Evolutionary conservation across 805 yeast genomes (phyloP).

Genomic region (Huiozyma naganishii): DNA sequence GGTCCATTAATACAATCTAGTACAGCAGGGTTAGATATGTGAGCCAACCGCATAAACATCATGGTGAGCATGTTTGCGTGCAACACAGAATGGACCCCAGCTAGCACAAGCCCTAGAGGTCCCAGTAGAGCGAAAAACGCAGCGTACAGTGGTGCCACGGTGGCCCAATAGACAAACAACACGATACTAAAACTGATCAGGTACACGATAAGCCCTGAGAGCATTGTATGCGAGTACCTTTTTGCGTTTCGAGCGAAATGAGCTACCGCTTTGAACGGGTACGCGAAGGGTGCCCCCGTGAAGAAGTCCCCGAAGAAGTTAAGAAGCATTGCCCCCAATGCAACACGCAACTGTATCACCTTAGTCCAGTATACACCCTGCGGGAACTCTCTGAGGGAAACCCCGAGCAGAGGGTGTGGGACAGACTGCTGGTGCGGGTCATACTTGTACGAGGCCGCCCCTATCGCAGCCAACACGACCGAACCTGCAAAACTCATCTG

Average conservation of each 20-base stretch:
- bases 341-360: slow-evolving; percentile 4
- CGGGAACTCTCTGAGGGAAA: slow-evolving; percentile 6
- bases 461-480: slow-evolving; percentile 21
- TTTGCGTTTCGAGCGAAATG: slow-evolving; percentile 9
- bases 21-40: slow-evolving; percentile 13
- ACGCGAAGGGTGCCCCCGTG: slow-evolving; percentile 14
- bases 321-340: slow-evolving; percentile 6
- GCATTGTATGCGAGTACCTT: slow-evolving; percentile 8
- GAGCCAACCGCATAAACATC: slow-evolving; percentile 24
- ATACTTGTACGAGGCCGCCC: slow-evolving; percentile 20
- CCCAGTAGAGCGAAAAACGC: slow-evolving; percentile 21
- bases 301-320: slow-evolving; percentile 18
- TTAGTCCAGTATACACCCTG: slow-evolving; percentile 11
- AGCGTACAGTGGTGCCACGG: slow-evolving; percentile 24
- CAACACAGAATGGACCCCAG: slow-evolving; percentile 20
- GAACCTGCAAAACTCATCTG: slow-evolving; percentile 25
- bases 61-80: slow-evolving; percentile 24
- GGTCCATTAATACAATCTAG: slow-evolving; percentile 4
- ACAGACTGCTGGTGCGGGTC: slow-evolving; percentile 17
- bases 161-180: slow-evolving; percentile 19
- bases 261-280: slow-evolving; percentile 18
- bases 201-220: slow-evolving; percentile 10
- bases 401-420: slow-evolving; percentile 11
- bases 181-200: slow-evolving; percentile 12
- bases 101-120: slow-evolving; percentile 20